Conservation (phyloP, 2,329 filamentous ascomycete species). For the Hirsutella minnesotensis region DNA sequence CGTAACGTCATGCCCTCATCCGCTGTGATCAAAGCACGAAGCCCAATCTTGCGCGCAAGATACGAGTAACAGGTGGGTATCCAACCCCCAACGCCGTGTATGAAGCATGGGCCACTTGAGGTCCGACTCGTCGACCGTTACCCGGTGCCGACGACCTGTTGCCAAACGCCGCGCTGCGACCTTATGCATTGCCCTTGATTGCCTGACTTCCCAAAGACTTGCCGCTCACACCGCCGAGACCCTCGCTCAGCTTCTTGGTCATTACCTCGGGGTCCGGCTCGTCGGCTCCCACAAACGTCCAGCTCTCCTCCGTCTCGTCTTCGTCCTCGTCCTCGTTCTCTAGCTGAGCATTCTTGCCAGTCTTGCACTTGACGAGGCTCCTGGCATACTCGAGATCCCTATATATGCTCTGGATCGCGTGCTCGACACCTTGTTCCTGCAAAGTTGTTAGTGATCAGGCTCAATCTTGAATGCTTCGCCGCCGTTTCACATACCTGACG, state of each 20-base stretch:
- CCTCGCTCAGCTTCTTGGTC: conserved; percentile 28
- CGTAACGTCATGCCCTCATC: too few species aligned
- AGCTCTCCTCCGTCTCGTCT: conserved; percentile 63
- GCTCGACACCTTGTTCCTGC: conserved; percentile 82
- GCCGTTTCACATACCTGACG: conserved; percentile 49
- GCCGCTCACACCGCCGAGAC: conserved; percentile 12
- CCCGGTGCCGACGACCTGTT: too few species aligned
- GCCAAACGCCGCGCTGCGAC: neutral
- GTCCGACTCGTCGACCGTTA: too few species aligned
- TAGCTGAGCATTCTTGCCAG: conserved; percentile 33
- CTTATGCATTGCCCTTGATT: neutral
- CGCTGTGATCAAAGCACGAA: too few species aligned
- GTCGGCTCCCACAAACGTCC: conserved; percentile 70
- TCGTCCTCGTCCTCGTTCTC: conserved; percentile 36
- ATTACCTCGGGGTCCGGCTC: conserved; percentile 32
- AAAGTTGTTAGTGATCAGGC: conserved; percentile 9
- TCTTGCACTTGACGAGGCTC: conserved; percentile 61
- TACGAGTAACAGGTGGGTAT: neutral
- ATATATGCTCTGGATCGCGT: conserved; percentile 85
- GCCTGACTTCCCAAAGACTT: conserved; percentile 14
- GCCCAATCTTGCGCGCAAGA: too few species aligned
- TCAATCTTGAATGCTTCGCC: neutral
- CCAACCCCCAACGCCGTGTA: neutral
- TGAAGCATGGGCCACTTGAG: neutral
- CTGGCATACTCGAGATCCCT: conserved; percentile 89